Base-by-base conservation (phyloP, 2,329 filamentous ascomycete species). In the Diaporthe sp. region DNA sequence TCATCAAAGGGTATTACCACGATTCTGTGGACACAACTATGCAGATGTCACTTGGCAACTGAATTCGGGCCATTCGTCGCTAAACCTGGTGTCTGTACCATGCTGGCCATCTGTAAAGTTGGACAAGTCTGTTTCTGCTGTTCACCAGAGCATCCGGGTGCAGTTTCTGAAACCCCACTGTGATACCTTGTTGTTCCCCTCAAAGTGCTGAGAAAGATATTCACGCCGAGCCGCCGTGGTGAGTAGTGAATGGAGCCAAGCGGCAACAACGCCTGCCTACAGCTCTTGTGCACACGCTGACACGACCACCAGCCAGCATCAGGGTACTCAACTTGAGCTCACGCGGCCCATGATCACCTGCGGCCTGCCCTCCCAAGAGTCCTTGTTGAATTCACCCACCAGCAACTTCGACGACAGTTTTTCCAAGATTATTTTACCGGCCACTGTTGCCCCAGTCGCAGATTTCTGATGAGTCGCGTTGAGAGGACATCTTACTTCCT, bases 1-100 rank as follows among this genome's bases (percentile, higher is more conserved):
- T 61, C 7, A 71, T 60, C n/a, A 60, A 50, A 50, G 3, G 55
- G 69, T 30, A n/a, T 61, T 50, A 38, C 9, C 42, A 71, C 38
- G 55, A 19, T 38, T 52, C 22, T 35, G 17, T 47, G 55, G 57
- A 33, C 19, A 9, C 25, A 52, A 25, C 12, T 35, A 12, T 35
- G 61, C 19, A 35, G 12, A 17, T 50, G 42, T 25, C 61, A 50
- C 12, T 50, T 25, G 13, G 42, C 15, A 45, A n/a, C 28, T 35
- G 25, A 50, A 5, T 66, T 50, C 19, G 28, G 42, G 19, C 17
- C 22, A 25, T 22, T 50, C 17, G 33, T 50, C 42, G 28, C 42
- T 35, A 4, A 30, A 33, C 40, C 40, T 66, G 58, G 22, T 38
- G 38, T 45, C 38, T 61, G 38, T 45, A 12, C 13, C 38, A 42